Evolutionary conservation across 257 asterid species (phyloP), one percentile per base, ranked within the genome.

Genomic region (Rehmannia glutinosa): DNA sequence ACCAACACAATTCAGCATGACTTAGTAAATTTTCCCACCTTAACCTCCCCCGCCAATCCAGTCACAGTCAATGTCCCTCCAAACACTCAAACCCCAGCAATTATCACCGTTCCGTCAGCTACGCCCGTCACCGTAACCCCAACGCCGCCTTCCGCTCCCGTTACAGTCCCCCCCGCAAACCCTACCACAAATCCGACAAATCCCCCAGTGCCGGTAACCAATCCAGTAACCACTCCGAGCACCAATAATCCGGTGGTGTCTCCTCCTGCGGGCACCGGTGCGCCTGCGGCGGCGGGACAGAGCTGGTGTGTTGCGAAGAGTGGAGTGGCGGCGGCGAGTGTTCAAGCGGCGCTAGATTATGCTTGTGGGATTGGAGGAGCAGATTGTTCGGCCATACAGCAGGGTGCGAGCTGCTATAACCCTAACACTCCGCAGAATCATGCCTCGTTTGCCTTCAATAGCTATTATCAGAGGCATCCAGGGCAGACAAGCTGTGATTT

Each of bases 311-410:
- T 92, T 7, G 97, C 96, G 0, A 87, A 78, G 82, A 70, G 71
- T 51, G 98, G 98, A 8, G 75, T 36, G 9, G 47, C 73, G n/a
- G 82, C 84, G 47, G 68, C 74, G 17, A 46, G 78, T 28, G 61
- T 92, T 33, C 96, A 92, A 55, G 41, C 80, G 0, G 98, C 95
- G 0, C 73, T 93, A n/a, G 97, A 93, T 72, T 93, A 87, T 27
- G 96, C 99, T 0, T 93, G 99, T 68, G 97, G 99, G 65, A 76
- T 64, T 0, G 96, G 96, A 5, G 84, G 86, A 8, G 99, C 91
- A 4, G 96, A 94, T 60, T 94, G 99, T 17, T 62, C 89, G 0
- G 63, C 77, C 7, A 87, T 94, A 33, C 97, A 91, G 73, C 95
- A 78, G 65, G 81, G 97, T 3, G 96, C 79, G 0, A 43, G 51